Conservation (phyloP, 2,329 filamentous ascomycete species). For the Pseudogymnoascus sp. region DNA sequence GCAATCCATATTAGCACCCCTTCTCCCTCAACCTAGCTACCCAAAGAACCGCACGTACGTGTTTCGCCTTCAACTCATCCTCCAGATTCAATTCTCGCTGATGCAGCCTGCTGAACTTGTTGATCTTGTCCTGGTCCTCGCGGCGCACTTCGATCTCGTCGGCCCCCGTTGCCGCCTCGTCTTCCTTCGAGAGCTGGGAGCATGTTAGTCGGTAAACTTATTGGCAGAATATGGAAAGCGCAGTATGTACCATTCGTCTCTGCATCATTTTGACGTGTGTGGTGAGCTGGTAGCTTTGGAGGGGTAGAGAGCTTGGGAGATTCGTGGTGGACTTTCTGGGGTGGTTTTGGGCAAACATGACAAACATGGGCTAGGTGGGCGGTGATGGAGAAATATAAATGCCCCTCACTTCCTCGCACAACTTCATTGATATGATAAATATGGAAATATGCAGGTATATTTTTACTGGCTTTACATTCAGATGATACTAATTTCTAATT, state of each 20-base stretch:
- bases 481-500: background rate
- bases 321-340: background rate
- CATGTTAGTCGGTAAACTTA: slow-evolving; percentile 15
- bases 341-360: background rate
- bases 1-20: slow-evolving; percentile 15
- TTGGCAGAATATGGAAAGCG: background rate
- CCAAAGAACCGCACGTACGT: slow-evolving; percentile 46
- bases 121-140: slow-evolving; percentile 98
- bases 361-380: background rate
- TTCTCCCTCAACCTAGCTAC: background rate
- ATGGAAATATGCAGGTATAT: background rate
- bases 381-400: background rate
- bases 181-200: slow-evolving; percentile 79
- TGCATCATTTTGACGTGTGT: slow-evolving; percentile 41
- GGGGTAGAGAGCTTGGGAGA: background rate
- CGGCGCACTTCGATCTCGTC: slow-evolving; percentile 90
- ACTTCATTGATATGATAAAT: background rate
- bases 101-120: slow-evolving; percentile 90
- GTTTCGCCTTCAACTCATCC: slow-evolving; percentile 72
- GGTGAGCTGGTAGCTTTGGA: slow-evolving; percentile 1
- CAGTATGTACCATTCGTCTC: slow-evolving; percentile 49
- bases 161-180: slow-evolving; percentile 64
- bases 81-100: slow-evolving; percentile 73
- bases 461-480: background rate
- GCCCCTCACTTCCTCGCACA: background rate